Evolutionary conservation across 2,329 filamentous ascomycete genomes (phyloP), one percentile per base, ranked within the genome.

Genomic region (Fusarium decemcellulare): DNA sequence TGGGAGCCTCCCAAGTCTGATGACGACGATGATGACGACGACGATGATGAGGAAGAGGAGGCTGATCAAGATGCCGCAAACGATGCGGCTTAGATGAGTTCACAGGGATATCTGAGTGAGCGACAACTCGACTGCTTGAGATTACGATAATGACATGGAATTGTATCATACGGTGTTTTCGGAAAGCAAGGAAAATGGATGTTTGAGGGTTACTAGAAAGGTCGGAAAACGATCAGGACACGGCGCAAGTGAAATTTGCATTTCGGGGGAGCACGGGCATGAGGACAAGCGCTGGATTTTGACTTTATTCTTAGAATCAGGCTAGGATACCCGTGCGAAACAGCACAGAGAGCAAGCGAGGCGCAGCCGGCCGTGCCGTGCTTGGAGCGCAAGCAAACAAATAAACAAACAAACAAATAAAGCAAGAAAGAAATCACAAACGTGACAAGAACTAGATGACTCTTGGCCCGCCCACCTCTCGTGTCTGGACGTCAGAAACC

Each of bases 1-100:
- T 95, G 87, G 92, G 91, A 89, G 78, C 92, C 86, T 16, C 91
- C 90, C 10, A 87, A 88, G 47, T 85, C 87, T 6, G 89, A 91
- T 18, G 88, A 88, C 3, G 89, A 88, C 15, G 85, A 84, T 0
- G 85, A 84, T 1, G 84, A 86, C 0, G 82, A 85, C 0, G 83
- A 84, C 3, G 80, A 83, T 1, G 79, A 76, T 2, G 77, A 78
- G 0, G 82, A 83, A 5, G 76, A 81, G 1, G 82, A 83, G 39
- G 61, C n/a, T 34, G 0, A 47, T 65, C 40, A 61, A 11, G 78
- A 83, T 15, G 76, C 67, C 77, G 78, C 43, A 44, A 48, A 50
- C 16, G 56, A 39, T 16, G 37, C 36, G 15, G 32, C 27, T 27
- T 37, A 51, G 30, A 39, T 36, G 23, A 32, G 37, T 12, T 55